Conservation (phyloP, 768 basidiomycete species). For the Hericium rajendrae region DNA sequence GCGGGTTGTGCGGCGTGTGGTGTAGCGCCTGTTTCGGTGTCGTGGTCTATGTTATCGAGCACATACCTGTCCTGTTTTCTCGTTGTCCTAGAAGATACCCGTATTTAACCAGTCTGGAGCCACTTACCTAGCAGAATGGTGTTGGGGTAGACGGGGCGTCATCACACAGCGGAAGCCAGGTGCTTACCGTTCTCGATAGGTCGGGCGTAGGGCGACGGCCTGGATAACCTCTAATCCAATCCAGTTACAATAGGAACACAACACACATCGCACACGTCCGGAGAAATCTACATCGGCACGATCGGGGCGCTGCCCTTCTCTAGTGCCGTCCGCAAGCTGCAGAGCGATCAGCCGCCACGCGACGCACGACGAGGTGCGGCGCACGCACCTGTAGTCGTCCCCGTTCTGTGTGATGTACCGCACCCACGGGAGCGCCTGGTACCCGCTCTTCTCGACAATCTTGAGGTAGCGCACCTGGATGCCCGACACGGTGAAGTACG, state of each 20-base stretch:
- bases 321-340: constrained; percentile 60
- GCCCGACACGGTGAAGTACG: constrained; percentile 96
- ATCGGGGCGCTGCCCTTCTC: constrained; percentile 66
- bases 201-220: no score
- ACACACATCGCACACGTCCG: neutral
- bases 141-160: no score
- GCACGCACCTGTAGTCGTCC: constrained; percentile 74
- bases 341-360: neutral
- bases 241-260: neutral
- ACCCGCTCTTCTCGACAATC: constrained; percentile 97
- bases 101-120: no score
- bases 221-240: no score
- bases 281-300: constrained; percentile 24
- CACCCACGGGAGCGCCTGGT: constrained; percentile 95
- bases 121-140: no score
- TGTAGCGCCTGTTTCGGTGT: no score
- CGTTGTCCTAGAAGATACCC: no score
- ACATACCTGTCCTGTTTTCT: no score
- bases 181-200: no score
- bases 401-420: constrained; percentile 89
- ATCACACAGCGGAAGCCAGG: no score
- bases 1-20: no score
- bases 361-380: neutral
- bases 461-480: constrained; percentile 98
- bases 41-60: no score